Base-by-base conservation (phyloP, 495 filamentous ascomycete species). In the Penicillium paradoxum region DNA sequence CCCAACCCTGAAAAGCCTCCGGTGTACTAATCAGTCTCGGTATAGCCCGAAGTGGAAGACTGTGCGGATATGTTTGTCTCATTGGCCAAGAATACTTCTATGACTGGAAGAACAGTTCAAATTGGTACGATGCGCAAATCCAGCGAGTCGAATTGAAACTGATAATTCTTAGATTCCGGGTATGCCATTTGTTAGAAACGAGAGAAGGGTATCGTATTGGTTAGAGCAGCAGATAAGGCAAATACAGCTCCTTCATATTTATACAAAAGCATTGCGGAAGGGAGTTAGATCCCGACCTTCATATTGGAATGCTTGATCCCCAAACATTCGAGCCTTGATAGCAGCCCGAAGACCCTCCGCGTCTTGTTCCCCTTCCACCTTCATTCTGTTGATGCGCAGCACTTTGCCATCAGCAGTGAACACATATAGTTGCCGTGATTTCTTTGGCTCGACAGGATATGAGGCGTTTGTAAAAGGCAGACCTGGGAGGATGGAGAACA, bases 21-120 rank as follows among this genome's bases (percentile, higher is more conserved):
- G 10, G 32, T 27, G 19, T 45, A 50, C 57, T 66, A 39, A 70
- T 38, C 6, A 14, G 17, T 21, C 21, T 44, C 17, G 27, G 14
- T 43, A 22, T 22, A 78, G 79, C 75, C 76, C 43, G 76, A 81
- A 45, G 60, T 84, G 10, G 79, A 84, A 14, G 80, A 83, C 58
- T 73, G 71, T 11, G 79, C 81, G 14, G 71, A 82, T 37, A 66
- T 73, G 18, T 84, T 73, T 51, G 46, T 81, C 25, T 72, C 70
- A 34, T 62, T 76, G 41, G 79, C 81, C 4, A 80, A 76, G 49
- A 83, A 83, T 54, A 54, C 67, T 18, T 81, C 79, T 11, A 79
- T 83, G 78, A 84, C 79, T 3, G 80, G 81, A 21, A 77, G 79
- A 53, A 60, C 73, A 17, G 60, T 84, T 18, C 71, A 73, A 51